A percentile compares a stretch with the other conserved stretches of the same genome.
phyloP scores from a whole-genome alignment of 768 basidiomycete species.

The Filobasidium floriforme region DNA sequence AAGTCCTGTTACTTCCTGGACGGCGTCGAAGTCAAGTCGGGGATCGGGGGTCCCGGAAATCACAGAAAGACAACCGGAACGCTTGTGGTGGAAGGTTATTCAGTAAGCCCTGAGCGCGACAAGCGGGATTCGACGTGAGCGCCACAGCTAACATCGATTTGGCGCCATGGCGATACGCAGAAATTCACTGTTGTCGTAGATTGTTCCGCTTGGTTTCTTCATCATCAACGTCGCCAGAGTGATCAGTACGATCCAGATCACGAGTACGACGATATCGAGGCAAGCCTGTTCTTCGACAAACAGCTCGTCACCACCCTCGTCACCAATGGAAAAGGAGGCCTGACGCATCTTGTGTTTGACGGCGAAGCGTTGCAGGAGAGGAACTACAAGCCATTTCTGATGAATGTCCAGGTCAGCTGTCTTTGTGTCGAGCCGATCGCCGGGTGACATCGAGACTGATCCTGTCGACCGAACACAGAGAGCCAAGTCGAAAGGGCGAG shows the following conservation, averaged over 20 bases:
- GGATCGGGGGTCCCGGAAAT: too few relatives aligned
- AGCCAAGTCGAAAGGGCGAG: not conserved
- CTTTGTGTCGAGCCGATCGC: not conserved
- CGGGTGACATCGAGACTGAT: not conserved
- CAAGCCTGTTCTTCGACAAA: not conserved
- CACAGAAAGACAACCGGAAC: too few relatives aligned
- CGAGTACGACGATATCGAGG: not conserved
- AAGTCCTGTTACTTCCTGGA: too few relatives aligned
- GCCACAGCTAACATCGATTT: too few relatives aligned
- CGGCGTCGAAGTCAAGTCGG: too few relatives aligned
- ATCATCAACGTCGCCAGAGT: not conserved
- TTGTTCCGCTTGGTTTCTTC: not conserved
- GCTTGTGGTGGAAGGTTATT: too few relatives aligned
- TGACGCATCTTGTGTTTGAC: not conserved
- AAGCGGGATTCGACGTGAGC: too few relatives aligned
- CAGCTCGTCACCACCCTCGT: not conserved
- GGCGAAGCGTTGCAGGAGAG: not conserved
- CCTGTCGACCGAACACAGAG: not conserved
- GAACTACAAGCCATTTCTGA: not conserved
- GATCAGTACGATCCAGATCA: not conserved
- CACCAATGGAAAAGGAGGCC: not conserved
- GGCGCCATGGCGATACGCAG: too few relatives aligned
- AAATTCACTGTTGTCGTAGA: not conserved
- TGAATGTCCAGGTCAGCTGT: not conserved
- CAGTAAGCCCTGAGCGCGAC: too few relatives aligned